These are phyloP conservation scores for Fraxinus ornus DNA, from an alignment of 305 asterid genomes.

Conservation along the genomic window DNA sequence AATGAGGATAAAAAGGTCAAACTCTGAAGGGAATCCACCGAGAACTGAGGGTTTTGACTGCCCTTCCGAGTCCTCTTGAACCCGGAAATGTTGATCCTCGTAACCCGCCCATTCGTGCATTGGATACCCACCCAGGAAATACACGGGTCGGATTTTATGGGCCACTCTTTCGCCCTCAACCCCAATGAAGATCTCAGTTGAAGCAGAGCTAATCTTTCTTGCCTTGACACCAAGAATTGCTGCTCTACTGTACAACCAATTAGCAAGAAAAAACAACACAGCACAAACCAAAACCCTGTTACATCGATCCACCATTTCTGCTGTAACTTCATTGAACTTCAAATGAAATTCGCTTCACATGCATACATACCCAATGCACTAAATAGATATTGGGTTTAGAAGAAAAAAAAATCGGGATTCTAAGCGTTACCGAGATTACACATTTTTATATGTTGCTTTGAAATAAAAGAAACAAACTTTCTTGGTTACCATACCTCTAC, in stretches of 20 bases:
- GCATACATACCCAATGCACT: neutral
- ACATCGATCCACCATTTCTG: conserved; percentile 44
- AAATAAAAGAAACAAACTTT: conserved; percentile 22
- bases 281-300: conserved; percentile 29
- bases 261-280: conserved; percentile 31
- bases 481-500: conserved; percentile 36
- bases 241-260: conserved; percentile 39
- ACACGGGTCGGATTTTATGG: conserved; percentile 56
- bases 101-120: conserved; percentile 46
- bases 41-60: conserved; percentile 43
- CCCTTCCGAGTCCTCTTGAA: conserved; percentile 53
- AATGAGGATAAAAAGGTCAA: conserved; percentile 57
- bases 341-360: conserved; percentile 30
- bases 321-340: conserved; percentile 46
- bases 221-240: conserved; percentile 30
- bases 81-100: conserved; percentile 50
- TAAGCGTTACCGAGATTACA: conserved; percentile 13
- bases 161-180: conserved; percentile 57
- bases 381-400: conserved; percentile 2
- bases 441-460: conserved; percentile 24
- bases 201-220: conserved; percentile 47
- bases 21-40: conserved; percentile 67
- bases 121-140: conserved; percentile 45
- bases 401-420: conserved; percentile 15
- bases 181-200: conserved; percentile 67